Conservation (phyloP, 106 monocot species). For the Amphibolis antarctica region DNA sequence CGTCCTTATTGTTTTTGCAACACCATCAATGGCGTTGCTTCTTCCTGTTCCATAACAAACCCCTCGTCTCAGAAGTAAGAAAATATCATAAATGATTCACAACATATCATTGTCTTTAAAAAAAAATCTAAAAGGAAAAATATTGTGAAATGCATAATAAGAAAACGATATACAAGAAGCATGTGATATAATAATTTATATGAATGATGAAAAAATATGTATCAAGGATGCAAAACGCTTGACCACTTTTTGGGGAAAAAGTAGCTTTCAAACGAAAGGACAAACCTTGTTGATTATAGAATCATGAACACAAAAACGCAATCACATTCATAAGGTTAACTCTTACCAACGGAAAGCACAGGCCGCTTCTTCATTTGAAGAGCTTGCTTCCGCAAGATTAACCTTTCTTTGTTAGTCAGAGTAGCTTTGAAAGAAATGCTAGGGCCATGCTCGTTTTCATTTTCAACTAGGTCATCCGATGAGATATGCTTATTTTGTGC, state of each 20-base stretch:
- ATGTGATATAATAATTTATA: too few species aligned
- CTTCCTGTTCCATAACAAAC: constrained; percentile 43
- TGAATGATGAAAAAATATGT: too few species aligned
- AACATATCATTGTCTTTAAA: neutral
- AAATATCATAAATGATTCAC: neutral
- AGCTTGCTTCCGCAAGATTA: constrained; percentile 82
- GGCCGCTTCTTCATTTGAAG: constrained; percentile 77
- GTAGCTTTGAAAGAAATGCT: constrained; percentile 35
- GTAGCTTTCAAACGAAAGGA: too few species aligned
- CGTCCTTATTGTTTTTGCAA: constrained; percentile 71
- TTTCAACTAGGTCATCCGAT: constrained; percentile 1
- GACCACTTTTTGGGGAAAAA: too few species aligned
- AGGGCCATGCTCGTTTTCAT: constrained; percentile 10
- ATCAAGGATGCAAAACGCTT: too few species aligned
- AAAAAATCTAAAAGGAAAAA: neutral
- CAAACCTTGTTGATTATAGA: too few species aligned
- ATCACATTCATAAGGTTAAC: neutral
- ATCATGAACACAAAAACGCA: too few species aligned
- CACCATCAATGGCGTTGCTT: constrained; percentile 66
- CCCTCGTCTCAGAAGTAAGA: neutral
- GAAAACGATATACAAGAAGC: too few species aligned
- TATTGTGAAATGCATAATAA: neutral
- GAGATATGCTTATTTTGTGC: constrained; percentile 3
- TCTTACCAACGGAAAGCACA: constrained; percentile 76
- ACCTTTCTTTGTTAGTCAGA: constrained; percentile 81